Conservation (phyloP, 176 grass and related monocot genomes). For the Triticum turgidum region DNA sequence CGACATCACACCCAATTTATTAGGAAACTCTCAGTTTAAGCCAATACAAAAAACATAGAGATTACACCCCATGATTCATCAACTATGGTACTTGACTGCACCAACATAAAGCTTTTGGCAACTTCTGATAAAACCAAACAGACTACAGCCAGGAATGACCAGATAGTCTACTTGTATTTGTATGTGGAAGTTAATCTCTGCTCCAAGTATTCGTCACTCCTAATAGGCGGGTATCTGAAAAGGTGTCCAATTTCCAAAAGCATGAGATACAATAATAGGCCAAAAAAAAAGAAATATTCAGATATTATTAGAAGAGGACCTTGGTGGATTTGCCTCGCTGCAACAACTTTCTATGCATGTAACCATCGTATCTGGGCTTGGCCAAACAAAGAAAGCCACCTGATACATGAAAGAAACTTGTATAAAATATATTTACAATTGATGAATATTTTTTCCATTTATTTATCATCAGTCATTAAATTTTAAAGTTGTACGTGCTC, state of each 20-base stretch:
- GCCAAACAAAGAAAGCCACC: no score
- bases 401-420: no score
- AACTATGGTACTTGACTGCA: neutral
- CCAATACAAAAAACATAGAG: neutral
- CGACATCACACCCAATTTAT: neutral
- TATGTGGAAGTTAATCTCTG: neutral
- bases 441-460: no score
- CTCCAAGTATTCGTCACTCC: neutral
- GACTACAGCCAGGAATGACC: neutral
- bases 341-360: constrained; percentile 72
- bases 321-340: constrained; percentile 54
- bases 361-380: constrained; percentile 30
- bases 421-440: no score
- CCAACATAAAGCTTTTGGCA: neutral
- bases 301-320: constrained; percentile 36
- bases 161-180: neutral
- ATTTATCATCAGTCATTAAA: no score
- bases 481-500: no score
- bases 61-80: neutral
- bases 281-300: neutral
- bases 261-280: neutral
- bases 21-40: neutral
- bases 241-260: neutral
- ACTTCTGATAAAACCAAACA: neutral
- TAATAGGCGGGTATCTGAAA: constrained; percentile 1